Conservation (phyloP, 176 grass and related monocot species). For the Tuctoria greenei region DNA sequence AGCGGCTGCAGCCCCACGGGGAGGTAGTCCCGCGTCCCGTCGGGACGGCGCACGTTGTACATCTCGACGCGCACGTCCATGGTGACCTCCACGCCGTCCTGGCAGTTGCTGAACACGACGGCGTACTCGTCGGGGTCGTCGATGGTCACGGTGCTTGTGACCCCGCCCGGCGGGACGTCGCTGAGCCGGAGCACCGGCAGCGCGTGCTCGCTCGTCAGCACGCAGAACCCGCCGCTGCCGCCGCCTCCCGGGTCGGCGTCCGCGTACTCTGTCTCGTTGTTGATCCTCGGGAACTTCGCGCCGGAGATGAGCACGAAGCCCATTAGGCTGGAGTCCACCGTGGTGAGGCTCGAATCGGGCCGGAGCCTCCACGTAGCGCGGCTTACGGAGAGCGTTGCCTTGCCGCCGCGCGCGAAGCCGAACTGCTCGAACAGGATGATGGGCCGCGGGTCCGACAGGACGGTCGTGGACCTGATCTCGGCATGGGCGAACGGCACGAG, state of each 20-base stretch:
- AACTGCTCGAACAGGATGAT: conserved; percentile 78
- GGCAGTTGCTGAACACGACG: conserved; percentile 59
- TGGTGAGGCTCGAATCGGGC: background rate
- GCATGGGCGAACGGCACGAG: conserved; percentile 16
- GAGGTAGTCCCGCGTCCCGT: conserved; percentile 48
- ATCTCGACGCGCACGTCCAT: conserved; percentile 70
- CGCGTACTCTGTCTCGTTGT: conserved; percentile 47
- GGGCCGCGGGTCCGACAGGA: conserved; percentile 42
- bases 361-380: conserved; percentile 39
- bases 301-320: conserved; percentile 64
- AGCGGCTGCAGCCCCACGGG: conserved; percentile 56
- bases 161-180: conserved; percentile 41
- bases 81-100: conserved; percentile 50
- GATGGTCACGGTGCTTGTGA: conserved; percentile 32
- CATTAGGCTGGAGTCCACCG: conserved; percentile 45
- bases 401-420: conserved; percentile 53
- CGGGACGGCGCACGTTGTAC: conserved; percentile 47
- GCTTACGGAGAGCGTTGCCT: conserved; percentile 44
- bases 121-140: conserved; percentile 54
- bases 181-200: conserved; percentile 48
- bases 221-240: conserved; percentile 39
- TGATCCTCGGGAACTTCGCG: conserved; percentile 33
- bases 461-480: conserved; percentile 49
- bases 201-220: conserved; percentile 50
- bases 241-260: conserved; percentile 16